These are phyloP conservation scores for Davidsoniella virescens DNA, from an alignment of 2,329 filamentous ascomycete species.

Conservation along the genomic window DNA sequence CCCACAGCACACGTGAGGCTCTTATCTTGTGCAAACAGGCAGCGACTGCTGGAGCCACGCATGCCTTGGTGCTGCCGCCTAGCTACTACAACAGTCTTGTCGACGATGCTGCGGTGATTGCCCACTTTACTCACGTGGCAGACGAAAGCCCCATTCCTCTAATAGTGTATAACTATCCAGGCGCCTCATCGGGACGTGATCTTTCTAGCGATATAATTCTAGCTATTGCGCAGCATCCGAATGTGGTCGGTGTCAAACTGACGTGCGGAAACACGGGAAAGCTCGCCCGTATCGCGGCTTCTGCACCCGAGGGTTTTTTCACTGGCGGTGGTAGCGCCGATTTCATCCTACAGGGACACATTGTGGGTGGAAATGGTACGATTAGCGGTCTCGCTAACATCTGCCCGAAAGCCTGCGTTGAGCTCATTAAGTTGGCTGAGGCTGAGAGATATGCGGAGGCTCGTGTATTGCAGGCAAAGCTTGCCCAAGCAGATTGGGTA, in stretches of 20 bases:
- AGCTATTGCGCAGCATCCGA: slow-evolving; percentile 33
- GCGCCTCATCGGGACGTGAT: slow-evolving; percentile 38
- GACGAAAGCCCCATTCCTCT: slow-evolving; percentile 40
- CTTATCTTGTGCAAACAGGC: slow-evolving; percentile 55
- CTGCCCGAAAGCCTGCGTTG: slow-evolving; percentile 22
- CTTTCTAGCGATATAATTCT: slow-evolving; percentile 40
- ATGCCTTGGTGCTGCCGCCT: slow-evolving; percentile 59
- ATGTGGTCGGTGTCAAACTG: slow-evolving; percentile 47
- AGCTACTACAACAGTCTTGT: slow-evolving; percentile 59
- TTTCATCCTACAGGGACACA: slow-evolving; percentile 26
- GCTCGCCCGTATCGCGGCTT: slow-evolving; percentile 32
- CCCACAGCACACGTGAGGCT: slow-evolving; percentile 57
- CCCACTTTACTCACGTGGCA: slow-evolving; percentile 48
- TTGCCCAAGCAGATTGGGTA: slow-evolving; percentile 30
- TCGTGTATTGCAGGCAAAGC: slow-evolving; percentile 22
- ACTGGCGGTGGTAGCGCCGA: slow-evolving; percentile 29
- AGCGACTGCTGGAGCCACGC: slow-evolving; percentile 53
- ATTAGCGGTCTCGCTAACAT: slow-evolving; percentile 27
- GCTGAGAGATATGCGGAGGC: slow-evolving; percentile 21
- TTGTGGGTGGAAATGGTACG: slow-evolving; percentile 25
- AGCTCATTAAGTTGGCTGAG: slow-evolving; percentile 21
- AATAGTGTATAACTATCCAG: slow-evolving; percentile 49
- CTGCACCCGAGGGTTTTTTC: slow-evolving; percentile 21
- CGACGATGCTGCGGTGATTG: slow-evolving; percentile 29
- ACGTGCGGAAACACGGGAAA: slow-evolving; percentile 50